Base-by-base conservation (phyloP, 192 early-diverging fungal species). In the Phlyctochytrium planicorne region DNA sequence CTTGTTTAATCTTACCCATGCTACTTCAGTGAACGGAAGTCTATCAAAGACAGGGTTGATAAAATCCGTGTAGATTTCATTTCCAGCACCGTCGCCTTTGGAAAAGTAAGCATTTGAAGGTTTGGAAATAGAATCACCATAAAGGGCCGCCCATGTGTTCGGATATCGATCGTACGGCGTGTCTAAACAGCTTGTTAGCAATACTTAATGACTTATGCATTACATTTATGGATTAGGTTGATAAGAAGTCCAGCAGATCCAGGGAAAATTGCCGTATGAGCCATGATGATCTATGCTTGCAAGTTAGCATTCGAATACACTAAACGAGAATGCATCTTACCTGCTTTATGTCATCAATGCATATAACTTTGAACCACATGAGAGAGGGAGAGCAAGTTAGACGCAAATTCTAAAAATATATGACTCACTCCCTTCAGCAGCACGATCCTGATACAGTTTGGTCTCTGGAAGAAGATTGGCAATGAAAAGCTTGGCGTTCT, bases 81-180 rank as follows among this genome's bases (percentile, higher is more conserved):
- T 90, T 34, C 83, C 83, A 1, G 77, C 81, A 0, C 88, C 88
- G 16, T 66, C 66, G n/a, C n/a, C n/a, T n/a, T n/a, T n/a, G n/a
- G n/a, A n/a, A n/a, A n/a, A n/a, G n/a, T n/a, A n/a, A n/a, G n/a
- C n/a, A n/a, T n/a, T n/a, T n/a, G n/a, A n/a, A n/a, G n/a, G n/a
- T n/a, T n/a, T n/a, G n/a, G n/a, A n/a, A n/a, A n/a, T n/a, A n/a
- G n/a, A n/a, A n/a, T n/a, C n/a, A 66, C 84, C 87, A 61, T 89
- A 91, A 50, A 88, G 85, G 3, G 87, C 84, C 59, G 83, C 72
- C 89, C 89, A 91, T 0, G 83, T 78, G 36, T 85, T 78, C 30
- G 84, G 73, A 67, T 87, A 89, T 10, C 10, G n/a, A 50, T 50
- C 40, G 40, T 14, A 50, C n/a, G 25, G 53, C 56, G 56, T 30